A percentile compares a stretch with the other conserved stretches of the same genome.
Conservation (phyloP, 2,329 filamentous ascomycete genomes). For the Nothophaeocryptopus gaeumannii region DNA sequence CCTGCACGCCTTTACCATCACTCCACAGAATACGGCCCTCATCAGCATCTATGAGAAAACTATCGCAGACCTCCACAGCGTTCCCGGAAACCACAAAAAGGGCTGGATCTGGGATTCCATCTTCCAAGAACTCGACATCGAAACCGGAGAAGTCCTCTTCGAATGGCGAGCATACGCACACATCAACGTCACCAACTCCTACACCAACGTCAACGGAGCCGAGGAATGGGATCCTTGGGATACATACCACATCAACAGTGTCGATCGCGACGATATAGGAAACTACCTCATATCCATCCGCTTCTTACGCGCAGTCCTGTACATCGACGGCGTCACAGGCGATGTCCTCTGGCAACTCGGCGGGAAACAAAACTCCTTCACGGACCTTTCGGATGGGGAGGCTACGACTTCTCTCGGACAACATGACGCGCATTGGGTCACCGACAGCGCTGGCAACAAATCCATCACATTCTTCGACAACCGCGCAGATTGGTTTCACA, state of each 20-base stretch:
- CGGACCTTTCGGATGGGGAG: slow-evolving; percentile 25
- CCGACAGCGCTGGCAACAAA: slow-evolving; percentile 37
- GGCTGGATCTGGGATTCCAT: slow-evolving; percentile 35
- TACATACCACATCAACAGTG: slow-evolving; percentile 57
- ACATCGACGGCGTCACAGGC: slow-evolving; percentile 49
- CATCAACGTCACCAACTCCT: slow-evolving; percentile 45
- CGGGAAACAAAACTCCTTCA: slow-evolving; percentile 31
- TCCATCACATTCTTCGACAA: slow-evolving; percentile 22
- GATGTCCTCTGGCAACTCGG: slow-evolving; percentile 52
- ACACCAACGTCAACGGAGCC: slow-evolving; percentile 34
- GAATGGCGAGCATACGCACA: slow-evolving; percentile 58
- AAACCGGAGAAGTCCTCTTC: slow-evolving; percentile 54
- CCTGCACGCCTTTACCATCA: slow-evolving; percentile 44
- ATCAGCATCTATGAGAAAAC: slow-evolving; percentile 40
- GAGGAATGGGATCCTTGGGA: slow-evolving; percentile 50
- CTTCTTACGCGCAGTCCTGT: slow-evolving; percentile 48
- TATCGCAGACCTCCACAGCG: slow-evolving; percentile 18
- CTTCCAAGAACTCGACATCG: slow-evolving; percentile 45
- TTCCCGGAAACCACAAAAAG: slow-evolving; percentile 29
- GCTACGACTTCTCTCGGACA: slow-evolving; percentile 46
- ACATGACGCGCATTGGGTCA: slow-evolving; percentile 49
- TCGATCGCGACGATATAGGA: slow-evolving; percentile 51
- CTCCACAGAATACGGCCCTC: slow-evolving; percentile 40
- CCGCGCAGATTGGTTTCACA: slow-evolving; percentile 34
- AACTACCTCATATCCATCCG: slow-evolving; percentile 56